Evolutionary conservation across 352 stramenopile species (phyloP), one percentile per base, ranked within the genome.

Genomic region (Thraustochytrium sp.): DNA sequence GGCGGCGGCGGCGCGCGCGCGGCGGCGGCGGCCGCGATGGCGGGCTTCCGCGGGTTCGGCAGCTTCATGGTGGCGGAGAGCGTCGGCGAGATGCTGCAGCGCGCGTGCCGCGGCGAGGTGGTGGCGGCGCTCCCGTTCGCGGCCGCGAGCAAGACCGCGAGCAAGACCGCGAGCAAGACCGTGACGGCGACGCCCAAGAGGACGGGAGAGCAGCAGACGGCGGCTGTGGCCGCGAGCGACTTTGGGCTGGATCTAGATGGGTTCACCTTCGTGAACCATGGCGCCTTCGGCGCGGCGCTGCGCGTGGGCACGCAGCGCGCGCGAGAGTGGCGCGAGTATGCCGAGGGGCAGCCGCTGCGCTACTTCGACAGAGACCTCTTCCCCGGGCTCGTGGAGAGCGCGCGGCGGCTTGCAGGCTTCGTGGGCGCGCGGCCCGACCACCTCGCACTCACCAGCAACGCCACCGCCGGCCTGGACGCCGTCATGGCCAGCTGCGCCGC

Each of bases 321-420:
- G 2, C 55, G 85, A 13, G 85, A 88, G 23, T 98, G 95, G 95
- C 89, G 92, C 1, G 85, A 85, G 0, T 85, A 91, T 37, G 88
- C 92, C 0, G 93, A 98, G 87, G 85, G 84, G 3, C 94, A 98
- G 86, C 95, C 95, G 53, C 88, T 98, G 51, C 85, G 89, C 51
- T 97, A 96, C 84, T 92, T 97, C 86, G 95, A 98, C 86, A 88
- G 95, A 23, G 88, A 96, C 84, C 85, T 98, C 23, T 94, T 98
- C 63, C 90, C 92, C 42, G 88, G 95, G 64, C 82, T 97, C 40
- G 92, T 94, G 36, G 87, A 93, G 64, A 87, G 88, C 9, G 92
- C 95, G 49, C 86, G 92, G 49, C 84, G 88, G 34, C 86, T 97
- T n/a, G 90, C 92, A 0, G 72, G 80, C 21, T 92, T 96, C 64